Evolutionary conservation across 176 grass and related monocot genomes (phyloP).

Genomic region (maize (Zea mays)): DNA sequence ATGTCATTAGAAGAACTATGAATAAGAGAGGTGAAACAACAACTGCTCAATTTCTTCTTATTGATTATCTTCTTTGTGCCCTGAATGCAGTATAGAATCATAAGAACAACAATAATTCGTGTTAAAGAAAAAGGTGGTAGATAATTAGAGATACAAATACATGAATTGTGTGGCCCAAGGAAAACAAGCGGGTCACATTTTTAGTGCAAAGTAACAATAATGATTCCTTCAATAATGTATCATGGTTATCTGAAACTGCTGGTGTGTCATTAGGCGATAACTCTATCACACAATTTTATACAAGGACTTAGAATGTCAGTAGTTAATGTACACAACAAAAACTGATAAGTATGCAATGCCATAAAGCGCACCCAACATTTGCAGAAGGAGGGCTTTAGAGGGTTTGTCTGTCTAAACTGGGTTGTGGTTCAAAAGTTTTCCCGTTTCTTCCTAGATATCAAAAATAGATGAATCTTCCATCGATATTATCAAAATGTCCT

Average conservation of each 20-base stretch:
- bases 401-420: conserved; percentile 76
- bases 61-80: conserved; percentile 76
- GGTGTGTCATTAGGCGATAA: conserved; percentile 34
- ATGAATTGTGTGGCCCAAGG: conserved; percentile 72
- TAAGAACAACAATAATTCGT: background rate
- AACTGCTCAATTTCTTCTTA: conserved; percentile 75
- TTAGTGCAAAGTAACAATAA: conserved; percentile 80
- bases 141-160: conserved; percentile 51
- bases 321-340: conserved; percentile 19
- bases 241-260: conserved; percentile 36
- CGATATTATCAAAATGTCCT: conserved; percentile 64
- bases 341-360: background rate
- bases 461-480: conserved; percentile 87
- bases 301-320: conserved; percentile 33
- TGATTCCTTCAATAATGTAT: conserved; percentile 50
- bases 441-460: conserved; percentile 68
- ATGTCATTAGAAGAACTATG: conserved; percentile 55
- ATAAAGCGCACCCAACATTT: conserved; percentile 60
- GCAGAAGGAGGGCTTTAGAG: conserved; percentile 71
- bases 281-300: conserved; percentile 37
- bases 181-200: conserved; percentile 83
- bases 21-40: conserved; percentile 78
- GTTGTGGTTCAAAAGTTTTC: conserved; percentile 67
- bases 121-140: background rate
- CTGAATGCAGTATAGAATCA: conserved; percentile 42